Evolutionary conservation across 2,329 filamentous ascomycete genomes (phyloP).

Genomic region (Cordyceps fumosorosea): DNA sequence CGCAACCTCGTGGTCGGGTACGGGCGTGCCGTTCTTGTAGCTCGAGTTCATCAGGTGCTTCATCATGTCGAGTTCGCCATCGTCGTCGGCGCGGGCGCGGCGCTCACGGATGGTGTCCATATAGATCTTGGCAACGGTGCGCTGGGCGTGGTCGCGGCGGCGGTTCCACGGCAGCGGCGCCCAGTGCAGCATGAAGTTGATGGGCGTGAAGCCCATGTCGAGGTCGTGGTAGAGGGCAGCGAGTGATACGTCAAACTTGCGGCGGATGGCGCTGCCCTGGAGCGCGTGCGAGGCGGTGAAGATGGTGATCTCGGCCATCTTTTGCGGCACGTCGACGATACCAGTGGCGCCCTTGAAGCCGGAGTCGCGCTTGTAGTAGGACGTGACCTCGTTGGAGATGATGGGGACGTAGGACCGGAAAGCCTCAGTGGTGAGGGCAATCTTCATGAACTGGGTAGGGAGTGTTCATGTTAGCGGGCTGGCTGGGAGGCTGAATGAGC

Average conservation of each 20-base stretch:
- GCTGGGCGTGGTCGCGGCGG: constrained; percentile 70
- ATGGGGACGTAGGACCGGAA: constrained; percentile 71
- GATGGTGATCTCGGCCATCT: constrained; percentile 81
- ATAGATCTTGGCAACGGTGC: constrained; percentile 75
- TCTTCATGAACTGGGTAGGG: constrained; percentile 63
- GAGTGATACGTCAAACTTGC: constrained; percentile 72
- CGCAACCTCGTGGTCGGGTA: constrained; percentile 80
- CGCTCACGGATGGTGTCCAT: constrained; percentile 74
- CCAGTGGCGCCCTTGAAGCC: constrained; percentile 64
- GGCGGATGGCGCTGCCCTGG: constrained; percentile 77
- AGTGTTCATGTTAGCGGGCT: constrained; percentile 14
- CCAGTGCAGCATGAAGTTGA: constrained; percentile 90
- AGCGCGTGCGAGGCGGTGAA: constrained; percentile 83
- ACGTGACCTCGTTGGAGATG: constrained; percentile 66
- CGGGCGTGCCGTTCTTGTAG: constrained; percentile 73
- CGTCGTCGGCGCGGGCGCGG: constrained; percentile 45
- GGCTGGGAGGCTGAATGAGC: not conserved
- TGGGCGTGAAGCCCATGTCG: constrained; percentile 80
- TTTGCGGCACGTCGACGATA: constrained; percentile 63
- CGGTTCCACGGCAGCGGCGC: constrained; percentile 83
- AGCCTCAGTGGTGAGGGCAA: constrained; percentile 67
- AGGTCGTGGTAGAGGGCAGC: constrained; percentile 81
- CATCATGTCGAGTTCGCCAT: constrained; percentile 68
- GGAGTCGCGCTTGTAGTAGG: constrained; percentile 63
- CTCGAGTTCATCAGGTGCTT: constrained; percentile 80